These are phyloP conservation scores for Raffaelea deltoideospora DNA, from an alignment of 2,329 filamentous ascomycete species.

Conservation along the genomic window DNA sequence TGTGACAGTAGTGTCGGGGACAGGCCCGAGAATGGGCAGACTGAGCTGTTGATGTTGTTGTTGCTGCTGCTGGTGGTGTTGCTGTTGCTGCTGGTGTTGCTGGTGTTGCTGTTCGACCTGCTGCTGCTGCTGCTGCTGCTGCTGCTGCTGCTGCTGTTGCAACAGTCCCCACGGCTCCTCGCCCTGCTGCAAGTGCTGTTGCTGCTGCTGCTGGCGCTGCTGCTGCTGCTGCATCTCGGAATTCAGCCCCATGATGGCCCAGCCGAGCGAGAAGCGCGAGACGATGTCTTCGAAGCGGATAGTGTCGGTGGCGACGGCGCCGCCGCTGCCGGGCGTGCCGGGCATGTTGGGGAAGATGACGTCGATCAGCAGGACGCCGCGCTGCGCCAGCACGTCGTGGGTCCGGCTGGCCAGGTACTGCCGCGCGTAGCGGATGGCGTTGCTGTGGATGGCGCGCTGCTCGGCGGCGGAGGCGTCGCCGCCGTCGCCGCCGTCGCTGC, in stretches of 20 bases:
- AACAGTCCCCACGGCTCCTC: too few relatives aligned
- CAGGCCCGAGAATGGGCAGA: background rate
- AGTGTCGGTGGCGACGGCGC: background rate
- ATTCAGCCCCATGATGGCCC: constrained; percentile 7
- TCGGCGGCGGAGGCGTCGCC: background rate
- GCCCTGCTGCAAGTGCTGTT: background rate
- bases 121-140: background rate
- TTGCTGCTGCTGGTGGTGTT: background rate
- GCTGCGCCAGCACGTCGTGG: constrained; percentile 10
- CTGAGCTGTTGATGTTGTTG: background rate
- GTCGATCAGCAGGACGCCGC: constrained; percentile 11
- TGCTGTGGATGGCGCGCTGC: constrained; percentile 4
- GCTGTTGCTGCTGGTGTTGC: too few relatives aligned
- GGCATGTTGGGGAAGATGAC: constrained; percentile 4
- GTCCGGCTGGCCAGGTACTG: constrained; percentile 7
- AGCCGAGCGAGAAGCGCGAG: constrained; percentile 7
- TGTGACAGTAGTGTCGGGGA: background rate
- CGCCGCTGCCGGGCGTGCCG: background rate
- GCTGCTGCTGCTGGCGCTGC: background rate
- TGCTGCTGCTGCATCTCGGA: constrained; percentile 4
- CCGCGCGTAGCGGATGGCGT: constrained; percentile 7
- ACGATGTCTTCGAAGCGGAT: constrained; percentile 9
- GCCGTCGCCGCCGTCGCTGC: background rate
- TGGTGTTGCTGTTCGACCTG: background rate
- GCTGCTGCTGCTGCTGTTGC: background rate